Conservation (phyloP, 192 early-diverging fungal genomes). For the Bifiguratus adelaidae region DNA sequence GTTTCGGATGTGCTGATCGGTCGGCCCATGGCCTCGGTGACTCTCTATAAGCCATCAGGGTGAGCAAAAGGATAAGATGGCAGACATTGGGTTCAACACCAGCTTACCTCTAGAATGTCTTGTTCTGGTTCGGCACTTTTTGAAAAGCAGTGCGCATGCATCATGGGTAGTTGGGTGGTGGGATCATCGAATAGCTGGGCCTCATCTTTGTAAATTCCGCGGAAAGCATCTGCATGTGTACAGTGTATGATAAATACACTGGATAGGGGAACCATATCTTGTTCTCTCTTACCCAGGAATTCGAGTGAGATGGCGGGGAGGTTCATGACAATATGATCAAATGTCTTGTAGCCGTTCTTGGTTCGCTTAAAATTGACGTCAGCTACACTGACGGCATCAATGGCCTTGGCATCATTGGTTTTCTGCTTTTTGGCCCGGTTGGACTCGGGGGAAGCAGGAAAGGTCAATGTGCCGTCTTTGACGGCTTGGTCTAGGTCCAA, state of each 20-base stretch:
- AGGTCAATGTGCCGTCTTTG: constrained; percentile 8
- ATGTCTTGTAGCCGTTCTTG: constrained; percentile 60
- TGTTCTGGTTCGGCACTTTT: constrained; percentile 56
- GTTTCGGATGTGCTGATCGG: constrained; percentile 15
- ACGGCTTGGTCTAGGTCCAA: constrained; percentile 39
- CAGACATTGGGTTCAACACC: background rate
- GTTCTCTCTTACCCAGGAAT: constrained; percentile 65
- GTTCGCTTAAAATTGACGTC: too few species aligned
- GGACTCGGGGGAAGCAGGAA: constrained; percentile 6
- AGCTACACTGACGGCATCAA: too few species aligned
- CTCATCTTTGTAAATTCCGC: constrained; percentile 55
- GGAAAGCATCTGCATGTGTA: constrained; percentile 66
- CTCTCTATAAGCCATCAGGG: constrained; percentile 23
- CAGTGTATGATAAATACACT: too few species aligned
- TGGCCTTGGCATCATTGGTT: constrained; percentile 4
- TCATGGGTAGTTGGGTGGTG: constrained; percentile 56
- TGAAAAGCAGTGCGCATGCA: constrained; percentile 96
- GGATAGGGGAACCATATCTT: too few species aligned
- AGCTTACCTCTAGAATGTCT: constrained; percentile 47
- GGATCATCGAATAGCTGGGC: constrained; percentile 25
- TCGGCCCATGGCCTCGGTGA: constrained; percentile 35
- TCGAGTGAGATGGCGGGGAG: constrained; percentile 93
- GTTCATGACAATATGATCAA: constrained; percentile 98
- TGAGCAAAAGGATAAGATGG: background rate
- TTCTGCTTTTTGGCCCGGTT: constrained; percentile 13